Conservation (phyloP, 495 filamentous ascomycete genomes). For the Achaetomiella virescens region DNA sequence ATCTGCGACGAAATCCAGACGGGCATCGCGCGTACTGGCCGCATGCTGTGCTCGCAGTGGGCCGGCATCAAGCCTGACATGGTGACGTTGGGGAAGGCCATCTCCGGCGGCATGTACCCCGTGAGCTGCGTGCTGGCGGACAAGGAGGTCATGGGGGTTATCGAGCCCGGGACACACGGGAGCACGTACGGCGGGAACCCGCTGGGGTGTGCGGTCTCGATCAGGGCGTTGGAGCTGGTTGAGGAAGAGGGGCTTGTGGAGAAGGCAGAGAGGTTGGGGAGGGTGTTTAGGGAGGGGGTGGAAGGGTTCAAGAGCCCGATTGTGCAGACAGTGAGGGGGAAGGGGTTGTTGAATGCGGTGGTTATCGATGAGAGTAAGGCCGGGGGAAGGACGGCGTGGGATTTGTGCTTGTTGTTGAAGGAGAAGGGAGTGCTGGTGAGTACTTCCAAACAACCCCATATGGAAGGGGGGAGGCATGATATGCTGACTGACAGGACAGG, state of each 20-base stretch:
- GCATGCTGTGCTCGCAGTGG: slow-evolving; percentile 91
- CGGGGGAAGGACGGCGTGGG: slow-evolving; percentile 87
- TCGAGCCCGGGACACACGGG: slow-evolving; percentile 95
- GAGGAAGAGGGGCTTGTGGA: slow-evolving; percentile 84
- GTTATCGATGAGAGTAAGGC: slow-evolving; percentile 87
- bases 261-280: slow-evolving; percentile 70
- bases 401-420: slow-evolving; percentile 92
- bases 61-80: slow-evolving; percentile 91
- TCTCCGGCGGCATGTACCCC: slow-evolving; percentile 97
- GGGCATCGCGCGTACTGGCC: slow-evolving; percentile 87
- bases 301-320: slow-evolving; percentile 63
- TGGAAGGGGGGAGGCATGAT: neutral
- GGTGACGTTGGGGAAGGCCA: slow-evolving; percentile 91
- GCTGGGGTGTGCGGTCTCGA: slow-evolving; percentile 91
- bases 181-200: slow-evolving; percentile 98
- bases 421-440: slow-evolving; percentile 87
- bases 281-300: slow-evolving; percentile 78
- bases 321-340: slow-evolving; percentile 80
- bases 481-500: slow-evolving; percentile 44
- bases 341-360: slow-evolving; percentile 92
- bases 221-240: slow-evolving; percentile 91
- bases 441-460: slow-evolving; percentile 2
- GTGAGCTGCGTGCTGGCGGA: slow-evolving; percentile 87
- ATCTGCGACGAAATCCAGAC: slow-evolving; percentile 99
- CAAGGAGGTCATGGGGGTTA: slow-evolving; percentile 92